Conservation (phyloP, 768 basidiomycete genomes). For the Termitomyces sp. region DNA sequence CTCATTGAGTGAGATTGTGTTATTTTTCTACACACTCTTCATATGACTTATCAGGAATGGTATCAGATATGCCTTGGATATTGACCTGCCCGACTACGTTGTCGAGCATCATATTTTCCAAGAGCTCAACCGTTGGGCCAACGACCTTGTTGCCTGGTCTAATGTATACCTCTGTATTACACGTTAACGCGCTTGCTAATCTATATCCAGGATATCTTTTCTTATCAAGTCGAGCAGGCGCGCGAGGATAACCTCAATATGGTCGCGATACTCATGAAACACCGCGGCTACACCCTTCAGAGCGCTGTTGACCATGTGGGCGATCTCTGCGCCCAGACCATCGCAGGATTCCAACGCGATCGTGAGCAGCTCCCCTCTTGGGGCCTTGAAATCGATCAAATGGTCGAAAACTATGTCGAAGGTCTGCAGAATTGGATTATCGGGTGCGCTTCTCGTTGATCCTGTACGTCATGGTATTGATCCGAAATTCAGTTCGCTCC, state of each 20-base stretch:
- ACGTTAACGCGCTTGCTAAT: not conserved
- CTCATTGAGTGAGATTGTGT: conserved; percentile 53
- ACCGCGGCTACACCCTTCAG: conserved; percentile 53
- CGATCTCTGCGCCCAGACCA: conserved; percentile 49
- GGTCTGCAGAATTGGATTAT: conserved; percentile 72
- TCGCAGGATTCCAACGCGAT: conserved; percentile 46
- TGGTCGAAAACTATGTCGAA: conserved; percentile 52
- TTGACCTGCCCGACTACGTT: conserved; percentile 68
- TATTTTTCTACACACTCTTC: not conserved
- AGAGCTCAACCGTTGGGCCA: conserved; percentile 61
- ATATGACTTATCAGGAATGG: not conserved
- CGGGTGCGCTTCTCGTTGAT: conserved; percentile 31
- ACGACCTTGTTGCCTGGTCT: conserved; percentile 81
- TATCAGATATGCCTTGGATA: conserved; percentile 53
- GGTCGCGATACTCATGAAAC: conserved; percentile 63
- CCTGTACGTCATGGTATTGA: not conserved
- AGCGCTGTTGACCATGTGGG: conserved; percentile 62
- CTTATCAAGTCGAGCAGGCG: conserved; percentile 72
- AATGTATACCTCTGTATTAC: conserved; percentile 43
- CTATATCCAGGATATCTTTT: conserved; percentile 57
- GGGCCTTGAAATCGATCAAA: conserved; percentile 53
- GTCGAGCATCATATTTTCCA: conserved; percentile 58
- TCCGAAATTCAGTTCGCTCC: conserved; percentile 37
- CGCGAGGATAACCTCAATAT: conserved; percentile 68
- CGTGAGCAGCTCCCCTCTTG: conserved; percentile 51